Evolutionary conservation across 2,329 filamentous ascomycete species (phyloP).

Genomic region (Endocalyx cinctus): DNA sequence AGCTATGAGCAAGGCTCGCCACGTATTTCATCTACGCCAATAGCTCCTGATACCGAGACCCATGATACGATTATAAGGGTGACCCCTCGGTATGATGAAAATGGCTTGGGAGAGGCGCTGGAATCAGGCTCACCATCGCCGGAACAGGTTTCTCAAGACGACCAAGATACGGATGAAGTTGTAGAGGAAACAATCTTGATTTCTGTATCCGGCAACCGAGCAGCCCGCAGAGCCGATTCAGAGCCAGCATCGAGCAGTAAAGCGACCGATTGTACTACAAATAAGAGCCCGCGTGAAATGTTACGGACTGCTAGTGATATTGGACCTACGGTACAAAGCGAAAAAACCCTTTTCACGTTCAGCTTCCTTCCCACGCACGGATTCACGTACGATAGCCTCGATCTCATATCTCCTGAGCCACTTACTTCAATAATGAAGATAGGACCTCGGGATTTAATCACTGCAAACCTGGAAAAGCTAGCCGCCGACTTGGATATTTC

Average conservation of each 20-base stretch:
- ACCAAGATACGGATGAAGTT: conserved; percentile 12
- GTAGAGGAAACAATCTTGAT: conserved; percentile 20
- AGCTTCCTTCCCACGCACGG: conserved; percentile 20
- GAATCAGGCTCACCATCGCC: too few species aligned
- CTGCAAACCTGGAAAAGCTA: conserved; percentile 49
- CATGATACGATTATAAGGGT: too few species aligned
- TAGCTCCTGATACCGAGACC: too few species aligned
- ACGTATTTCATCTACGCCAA: too few species aligned
- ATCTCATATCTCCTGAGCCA: conserved; percentile 53
- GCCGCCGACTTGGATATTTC: conserved; percentile 46
- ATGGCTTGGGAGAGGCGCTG: too few species aligned
- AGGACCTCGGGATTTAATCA: conserved; percentile 47
- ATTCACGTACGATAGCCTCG: conserved; percentile 31
- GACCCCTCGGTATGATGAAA: too few species aligned
- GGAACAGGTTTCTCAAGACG: too few species aligned
- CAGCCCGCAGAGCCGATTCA: conserved; percentile 22
- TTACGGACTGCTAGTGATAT: conserved; percentile 30
- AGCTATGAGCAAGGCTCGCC: too few species aligned
- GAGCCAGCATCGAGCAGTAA: conserved; percentile 29
- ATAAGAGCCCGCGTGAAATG: conserved; percentile 17
- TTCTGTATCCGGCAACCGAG: conserved; percentile 12
- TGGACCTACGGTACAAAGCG: conserved; percentile 17
- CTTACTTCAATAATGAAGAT: conserved; percentile 40
- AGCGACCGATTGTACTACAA: conserved; percentile 9
- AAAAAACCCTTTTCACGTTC: conserved; percentile 13